phyloP scores from a whole-genome alignment of 1,139 yeast genomes.

The Sugiyamaella sp. region DNA sequence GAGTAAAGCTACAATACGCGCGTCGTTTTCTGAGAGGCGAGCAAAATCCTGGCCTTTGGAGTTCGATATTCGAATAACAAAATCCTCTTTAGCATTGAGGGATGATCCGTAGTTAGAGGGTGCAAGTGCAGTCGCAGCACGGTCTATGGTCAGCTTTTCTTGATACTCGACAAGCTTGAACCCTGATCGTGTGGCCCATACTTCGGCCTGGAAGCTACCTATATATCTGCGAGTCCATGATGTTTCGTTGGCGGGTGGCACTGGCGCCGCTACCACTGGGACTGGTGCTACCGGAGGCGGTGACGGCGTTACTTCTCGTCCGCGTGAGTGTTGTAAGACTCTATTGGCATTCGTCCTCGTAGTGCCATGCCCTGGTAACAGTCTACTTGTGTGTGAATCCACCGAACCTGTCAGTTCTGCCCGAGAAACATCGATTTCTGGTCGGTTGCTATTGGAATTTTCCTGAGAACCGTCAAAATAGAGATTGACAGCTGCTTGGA shows the following conservation, averaged over 20 bases:
- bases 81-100: slow-evolving; percentile 33
- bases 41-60: slow-evolving; percentile 65
- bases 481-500: slow-evolving; percentile 39
- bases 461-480: slow-evolving; percentile 32
- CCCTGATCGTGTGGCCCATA: slow-evolving; percentile 85
- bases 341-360: too few species aligned
- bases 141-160: slow-evolving; percentile 49
- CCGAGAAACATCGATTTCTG: background rate
- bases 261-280: background rate
- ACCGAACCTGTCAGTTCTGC: background rate
- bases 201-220: slow-evolving; percentile 73
- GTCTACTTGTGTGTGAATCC: too few species aligned
- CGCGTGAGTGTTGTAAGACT: too few species aligned
- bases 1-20: slow-evolving; percentile 68
- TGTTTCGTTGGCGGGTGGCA: slow-evolving; percentile 6
- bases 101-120: slow-evolving; percentile 16
- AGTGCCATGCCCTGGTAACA: too few species aligned
- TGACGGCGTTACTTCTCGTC: background rate
- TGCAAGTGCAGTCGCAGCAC: slow-evolving; percentile 26
- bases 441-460: background rate
- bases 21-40: slow-evolving; percentile 71
- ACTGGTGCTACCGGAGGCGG: background rate
- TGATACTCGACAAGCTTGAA: slow-evolving; percentile 54
- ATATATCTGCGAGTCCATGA: slow-evolving; percentile 48
- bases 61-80: slow-evolving; percentile 41